phyloP scores from a whole-genome alignment of 352 stramenopile species.

The Nothophytophthora sp. region DNA sequence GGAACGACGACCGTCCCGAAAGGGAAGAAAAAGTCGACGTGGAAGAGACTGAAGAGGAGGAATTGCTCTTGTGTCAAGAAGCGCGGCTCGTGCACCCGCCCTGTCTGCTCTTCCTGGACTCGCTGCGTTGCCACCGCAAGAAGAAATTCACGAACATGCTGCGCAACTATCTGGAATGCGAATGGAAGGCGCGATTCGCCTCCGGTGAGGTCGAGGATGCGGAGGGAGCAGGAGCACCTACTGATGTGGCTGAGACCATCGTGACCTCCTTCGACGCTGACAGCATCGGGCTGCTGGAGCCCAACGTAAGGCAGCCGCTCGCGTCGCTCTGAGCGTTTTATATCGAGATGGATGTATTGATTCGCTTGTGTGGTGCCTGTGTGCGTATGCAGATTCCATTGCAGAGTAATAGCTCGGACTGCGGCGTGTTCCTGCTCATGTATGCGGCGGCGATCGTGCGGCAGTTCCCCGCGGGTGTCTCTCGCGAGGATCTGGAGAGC shows the following conservation, averaged over 20 bases:
- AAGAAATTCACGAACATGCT: slow-evolving; percentile 84
- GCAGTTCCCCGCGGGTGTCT: slow-evolving; percentile 57
- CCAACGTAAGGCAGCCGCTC: slow-evolving; percentile 80
- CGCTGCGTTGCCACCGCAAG: slow-evolving; percentile 93
- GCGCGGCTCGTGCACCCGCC: slow-evolving; percentile 45
- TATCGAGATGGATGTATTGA: too few species aligned
- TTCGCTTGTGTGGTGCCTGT: neutral
- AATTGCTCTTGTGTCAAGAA: slow-evolving; percentile 36
- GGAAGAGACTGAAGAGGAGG: slow-evolving; percentile 49
- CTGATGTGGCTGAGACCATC: slow-evolving; percentile 14
- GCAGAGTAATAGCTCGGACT: slow-evolving; percentile 95
- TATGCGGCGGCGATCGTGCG: slow-evolving; percentile 70
- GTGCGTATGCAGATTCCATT: slow-evolving; percentile 72
- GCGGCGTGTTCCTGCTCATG: slow-evolving; percentile 86
- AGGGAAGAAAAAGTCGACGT: neutral
- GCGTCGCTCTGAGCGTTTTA: too few species aligned
- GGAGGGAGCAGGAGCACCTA: slow-evolving; percentile 2
- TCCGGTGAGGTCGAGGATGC: slow-evolving; percentile 8
- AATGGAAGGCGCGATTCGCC: slow-evolving; percentile 53
- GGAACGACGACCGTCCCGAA: slow-evolving; percentile 6
- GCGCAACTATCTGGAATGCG: slow-evolving; percentile 85
- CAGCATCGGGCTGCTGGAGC: slow-evolving; percentile 59
- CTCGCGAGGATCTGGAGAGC: slow-evolving; percentile 50
- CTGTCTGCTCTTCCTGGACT: slow-evolving; percentile 95
- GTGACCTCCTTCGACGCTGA: slow-evolving; percentile 55